Percentiles rank a stretch among this genome's conserved stretches.
These are phyloP conservation scores for Phaeodactylum tricornutum DNA, from an alignment of 108 stramenopile species.

Conservation along the genomic window DNA sequence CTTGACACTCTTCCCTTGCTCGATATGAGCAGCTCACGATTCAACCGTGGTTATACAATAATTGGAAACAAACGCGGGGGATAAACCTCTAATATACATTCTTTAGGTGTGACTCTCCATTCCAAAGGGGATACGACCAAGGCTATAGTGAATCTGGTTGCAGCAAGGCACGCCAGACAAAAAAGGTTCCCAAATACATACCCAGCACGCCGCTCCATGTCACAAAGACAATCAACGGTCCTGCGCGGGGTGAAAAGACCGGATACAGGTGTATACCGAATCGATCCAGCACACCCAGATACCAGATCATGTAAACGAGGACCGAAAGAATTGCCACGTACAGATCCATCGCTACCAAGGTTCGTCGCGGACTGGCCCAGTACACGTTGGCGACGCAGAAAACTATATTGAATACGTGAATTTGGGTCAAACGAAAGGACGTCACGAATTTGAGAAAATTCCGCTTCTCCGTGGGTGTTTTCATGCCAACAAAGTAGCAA, in stretches of 20 bases:
- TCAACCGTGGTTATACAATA: too few species aligned
- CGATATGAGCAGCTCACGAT: too few species aligned
- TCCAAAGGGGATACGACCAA: too few species aligned
- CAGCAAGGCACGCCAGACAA: not conserved
- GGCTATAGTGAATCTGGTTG: too few species aligned
- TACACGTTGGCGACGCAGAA: slow-evolving; percentile 37
- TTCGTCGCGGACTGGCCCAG: slow-evolving; percentile 24
- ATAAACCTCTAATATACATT: too few species aligned
- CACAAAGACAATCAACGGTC: slow-evolving; percentile 20
- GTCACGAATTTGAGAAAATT: slow-evolving; percentile 47
- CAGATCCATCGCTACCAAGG: slow-evolving; percentile 44
- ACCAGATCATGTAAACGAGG: slow-evolving; percentile 34
- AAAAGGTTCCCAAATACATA: slow-evolving; percentile 12
- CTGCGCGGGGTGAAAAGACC: slow-evolving; percentile 55
- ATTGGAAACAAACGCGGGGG: too few species aligned
- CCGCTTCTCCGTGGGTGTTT: slow-evolving; percentile 25
- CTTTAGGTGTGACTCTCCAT: too few species aligned
- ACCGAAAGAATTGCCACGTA: slow-evolving; percentile 31
- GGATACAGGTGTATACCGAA: slow-evolving; percentile 77
- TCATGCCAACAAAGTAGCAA: slow-evolving; percentile 40
- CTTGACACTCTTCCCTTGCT: too few species aligned
- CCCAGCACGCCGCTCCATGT: slow-evolving; percentile 25
- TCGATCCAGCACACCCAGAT: slow-evolving; percentile 69
- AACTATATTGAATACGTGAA: slow-evolving; percentile 64
- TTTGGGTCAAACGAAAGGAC: slow-evolving; percentile 50